Evolutionary conservation across 1,139 yeast species (phyloP).

Genomic region (Yamadazyma jaroonii): DNA sequence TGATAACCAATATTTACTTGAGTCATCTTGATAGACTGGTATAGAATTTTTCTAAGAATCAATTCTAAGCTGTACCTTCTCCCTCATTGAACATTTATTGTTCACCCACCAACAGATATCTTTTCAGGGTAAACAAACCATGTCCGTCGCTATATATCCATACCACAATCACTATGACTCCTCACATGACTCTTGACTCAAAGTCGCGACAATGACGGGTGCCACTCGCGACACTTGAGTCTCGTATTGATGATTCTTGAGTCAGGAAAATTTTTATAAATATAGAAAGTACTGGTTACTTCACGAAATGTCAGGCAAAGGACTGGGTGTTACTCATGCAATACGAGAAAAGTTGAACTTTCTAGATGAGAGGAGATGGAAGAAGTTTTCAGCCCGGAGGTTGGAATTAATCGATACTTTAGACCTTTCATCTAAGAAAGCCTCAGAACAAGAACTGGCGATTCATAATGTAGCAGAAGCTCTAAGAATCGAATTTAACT

Average conservation of each 20-base stretch:
- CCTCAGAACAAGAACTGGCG: conserved; percentile 86
- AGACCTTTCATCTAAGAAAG: conserved; percentile 74
- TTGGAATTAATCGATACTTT: conserved; percentile 83
- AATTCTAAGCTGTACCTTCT: too few species aligned
- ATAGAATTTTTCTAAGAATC: too few species aligned
- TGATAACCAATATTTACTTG: too few species aligned
- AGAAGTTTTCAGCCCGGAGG: conserved; percentile 81
- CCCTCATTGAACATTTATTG: too few species aligned
- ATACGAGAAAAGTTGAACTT: conserved; percentile 75
- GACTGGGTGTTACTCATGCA: conserved; percentile 69
- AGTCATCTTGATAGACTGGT: too few species aligned
- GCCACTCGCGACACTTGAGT: conserved; percentile 1
- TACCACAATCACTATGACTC: too few species aligned
- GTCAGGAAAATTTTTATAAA: not conserved
- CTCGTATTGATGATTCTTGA: not conserved
- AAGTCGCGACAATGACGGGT: too few species aligned
- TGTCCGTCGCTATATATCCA: too few species aligned
- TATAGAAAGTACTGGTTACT: not conserved
- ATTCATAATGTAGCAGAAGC: conserved; percentile 75
- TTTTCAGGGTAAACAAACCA: too few species aligned
- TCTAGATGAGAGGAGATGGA: conserved; percentile 82
- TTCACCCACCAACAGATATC: too few species aligned
- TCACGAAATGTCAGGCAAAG: conserved; percentile 1
- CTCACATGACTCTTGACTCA: too few species aligned
- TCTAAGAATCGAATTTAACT: conserved; percentile 73